Evolutionary conservation across 805 yeast genomes (phyloP).

Genomic region (Candida corydali): DNA sequence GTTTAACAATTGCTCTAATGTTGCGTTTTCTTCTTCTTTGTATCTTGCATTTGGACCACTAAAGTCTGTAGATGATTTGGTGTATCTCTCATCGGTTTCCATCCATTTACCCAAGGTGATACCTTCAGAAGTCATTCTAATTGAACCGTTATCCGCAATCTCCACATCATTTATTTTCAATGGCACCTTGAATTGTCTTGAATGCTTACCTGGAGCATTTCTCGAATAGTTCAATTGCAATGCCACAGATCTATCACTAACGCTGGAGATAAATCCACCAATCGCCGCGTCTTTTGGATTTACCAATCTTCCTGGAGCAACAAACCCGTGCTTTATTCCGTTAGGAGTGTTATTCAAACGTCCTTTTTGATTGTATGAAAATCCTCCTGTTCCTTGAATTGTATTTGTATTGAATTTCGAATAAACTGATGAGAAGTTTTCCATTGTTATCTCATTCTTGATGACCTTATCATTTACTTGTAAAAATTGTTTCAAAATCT

Average conservation of each 20-base stretch:
- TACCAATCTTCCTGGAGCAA: constrained; percentile 68
- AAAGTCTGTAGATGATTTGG: constrained; percentile 30
- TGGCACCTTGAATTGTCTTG: constrained; percentile 41
- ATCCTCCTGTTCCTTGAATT: constrained; percentile 71
- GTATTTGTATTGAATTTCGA: constrained; percentile 14
- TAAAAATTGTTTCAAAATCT: constrained; percentile 32
- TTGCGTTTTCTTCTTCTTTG: constrained; percentile 20
- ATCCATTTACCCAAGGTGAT: constrained; percentile 40
- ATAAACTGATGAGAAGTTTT: constrained; percentile 19
- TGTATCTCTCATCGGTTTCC: constrained; percentile 16
- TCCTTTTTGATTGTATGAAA: constrained; percentile 66
- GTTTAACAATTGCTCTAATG: constrained; percentile 23
- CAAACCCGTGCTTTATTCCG: constrained; percentile 52
- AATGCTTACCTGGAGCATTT: constrained; percentile 37
- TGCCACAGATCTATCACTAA: constrained; percentile 31
- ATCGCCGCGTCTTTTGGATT: constrained; percentile 50
- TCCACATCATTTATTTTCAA: constrained; percentile 38
- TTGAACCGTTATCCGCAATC: constrained; percentile 31
- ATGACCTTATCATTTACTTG: constrained; percentile 16
- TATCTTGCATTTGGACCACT: constrained; percentile 32
- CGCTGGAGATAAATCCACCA: constrained; percentile 39
- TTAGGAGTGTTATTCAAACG: constrained; percentile 66
- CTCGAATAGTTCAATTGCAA: constrained; percentile 38
- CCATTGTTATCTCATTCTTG: constrained; percentile 18
- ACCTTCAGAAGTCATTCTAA: constrained; percentile 37